Evolutionary conservation across 768 basidiomycete genomes (phyloP).

Genomic region (Agaricus blazei): DNA sequence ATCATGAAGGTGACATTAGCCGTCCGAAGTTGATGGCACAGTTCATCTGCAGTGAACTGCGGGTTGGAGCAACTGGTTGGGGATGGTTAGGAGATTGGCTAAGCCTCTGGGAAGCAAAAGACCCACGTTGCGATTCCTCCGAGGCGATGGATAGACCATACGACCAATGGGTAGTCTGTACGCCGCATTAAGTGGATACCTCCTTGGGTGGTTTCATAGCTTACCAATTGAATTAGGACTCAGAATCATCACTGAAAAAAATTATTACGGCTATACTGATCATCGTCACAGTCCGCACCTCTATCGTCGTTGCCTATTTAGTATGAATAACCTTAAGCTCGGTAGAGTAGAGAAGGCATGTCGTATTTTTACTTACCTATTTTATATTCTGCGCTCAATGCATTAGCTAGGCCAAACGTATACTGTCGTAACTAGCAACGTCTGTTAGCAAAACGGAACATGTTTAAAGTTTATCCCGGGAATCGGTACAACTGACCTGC

Average conservation of each 20-base stretch:
- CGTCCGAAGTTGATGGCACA: conserved; percentile 43
- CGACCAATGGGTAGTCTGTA: conserved; percentile 37
- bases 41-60: conserved; percentile 45
- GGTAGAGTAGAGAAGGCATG: background rate
- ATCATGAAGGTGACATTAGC: conserved; percentile 40
- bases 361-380: conserved; percentile 14
- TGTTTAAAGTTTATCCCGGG: background rate
- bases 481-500: background rate
- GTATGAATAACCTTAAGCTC: background rate
- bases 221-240: conserved; percentile 53
- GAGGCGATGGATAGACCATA: conserved; percentile 48
- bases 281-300: conserved; percentile 14
- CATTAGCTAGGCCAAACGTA: conserved; percentile 32
- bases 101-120: background rate
- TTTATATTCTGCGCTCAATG: conserved; percentile 24
- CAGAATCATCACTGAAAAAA: conserved; percentile 38
- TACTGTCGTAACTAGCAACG: conserved; percentile 11
- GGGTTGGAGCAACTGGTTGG: conserved; percentile 48
- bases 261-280: background rate
- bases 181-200: background rate
- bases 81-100: background rate
- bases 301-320: conserved; percentile 3
- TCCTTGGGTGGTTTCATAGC: background rate
- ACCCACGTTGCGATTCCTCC: conserved; percentile 49
- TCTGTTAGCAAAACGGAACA: background rate